phyloP scores from a whole-genome alignment of 441 rosid species.

The Theobroma grandiflorum region DNA sequence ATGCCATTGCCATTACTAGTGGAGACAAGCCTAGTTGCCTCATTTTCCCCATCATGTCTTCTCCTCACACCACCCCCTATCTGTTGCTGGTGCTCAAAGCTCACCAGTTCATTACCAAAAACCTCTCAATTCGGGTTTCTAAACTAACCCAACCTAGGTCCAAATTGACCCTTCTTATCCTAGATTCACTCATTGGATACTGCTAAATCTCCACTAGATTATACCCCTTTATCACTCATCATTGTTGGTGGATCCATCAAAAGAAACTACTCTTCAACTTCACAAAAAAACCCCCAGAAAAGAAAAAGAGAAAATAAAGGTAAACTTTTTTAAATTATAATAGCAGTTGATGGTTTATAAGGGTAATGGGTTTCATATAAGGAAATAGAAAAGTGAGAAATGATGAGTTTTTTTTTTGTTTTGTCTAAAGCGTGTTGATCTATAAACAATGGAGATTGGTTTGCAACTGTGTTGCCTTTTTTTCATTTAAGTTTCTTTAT shows the following conservation, averaged over 20 bases:
- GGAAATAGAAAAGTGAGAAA: constrained; percentile 22
- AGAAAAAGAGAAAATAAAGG: not conserved
- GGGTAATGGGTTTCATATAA: not conserved
- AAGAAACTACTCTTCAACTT: not conserved
- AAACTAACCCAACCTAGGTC: constrained; percentile 43
- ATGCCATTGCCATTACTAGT: constrained; percentile 53
- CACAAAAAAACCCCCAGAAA: not conserved
- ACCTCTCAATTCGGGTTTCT: constrained; percentile 43
- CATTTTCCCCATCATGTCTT: constrained; percentile 57
- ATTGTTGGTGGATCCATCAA: constrained; percentile 78
- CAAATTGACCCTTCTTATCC: constrained; percentile 44
- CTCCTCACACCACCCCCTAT: constrained; percentile 50
- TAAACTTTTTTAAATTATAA: not conserved
- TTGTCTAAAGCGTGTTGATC: constrained; percentile 41
- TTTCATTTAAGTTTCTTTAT: not conserved
- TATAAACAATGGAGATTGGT: constrained; percentile 57
- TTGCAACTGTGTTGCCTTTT: constrained; percentile 41
- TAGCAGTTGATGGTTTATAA: not conserved
- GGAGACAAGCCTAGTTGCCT: constrained; percentile 55
- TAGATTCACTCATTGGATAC: constrained; percentile 60
- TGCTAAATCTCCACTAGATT: constrained; percentile 88
- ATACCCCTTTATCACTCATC: constrained; percentile 65
- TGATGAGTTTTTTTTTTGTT: constrained; percentile 1
- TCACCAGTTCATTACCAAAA: constrained; percentile 45
- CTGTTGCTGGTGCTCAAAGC: constrained; percentile 41